phyloP scores from a whole-genome alignment of 768 basidiomycete genomes.

The Termitomyces sp. region DNA sequence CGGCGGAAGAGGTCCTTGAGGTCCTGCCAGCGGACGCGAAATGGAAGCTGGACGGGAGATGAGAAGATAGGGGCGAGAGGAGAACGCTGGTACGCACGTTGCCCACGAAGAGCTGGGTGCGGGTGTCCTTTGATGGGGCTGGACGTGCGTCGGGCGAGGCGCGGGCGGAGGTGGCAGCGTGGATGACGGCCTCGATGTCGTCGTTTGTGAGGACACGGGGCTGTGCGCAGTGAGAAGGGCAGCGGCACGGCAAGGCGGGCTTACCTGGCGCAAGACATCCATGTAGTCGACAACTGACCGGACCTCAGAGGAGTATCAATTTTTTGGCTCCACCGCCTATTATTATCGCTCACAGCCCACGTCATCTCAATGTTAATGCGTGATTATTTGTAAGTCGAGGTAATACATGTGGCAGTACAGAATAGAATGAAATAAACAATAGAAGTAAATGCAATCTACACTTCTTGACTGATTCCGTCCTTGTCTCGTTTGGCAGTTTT shows the following conservation, averaged over 20 bases:
- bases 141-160: conserved; percentile 41
- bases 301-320: conserved; percentile 12
- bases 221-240: neutral
- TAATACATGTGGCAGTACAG: conserved; percentile 22
- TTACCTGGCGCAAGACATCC: neutral
- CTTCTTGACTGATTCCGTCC: conserved; percentile 36
- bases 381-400: conserved; percentile 13
- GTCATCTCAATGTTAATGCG: conserved; percentile 4
- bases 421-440: conserved; percentile 7
- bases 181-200: conserved; percentile 90
- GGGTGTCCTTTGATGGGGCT: conserved; percentile 66
- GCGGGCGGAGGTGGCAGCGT: conserved; percentile 78
- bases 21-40: conserved; percentile 98
- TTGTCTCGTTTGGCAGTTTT: conserved; percentile 39
- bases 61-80: neutral
- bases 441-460: conserved; percentile 24
- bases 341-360: neutral
- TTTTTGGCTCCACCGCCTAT: conserved; percentile 16
- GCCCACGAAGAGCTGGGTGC: conserved; percentile 94
- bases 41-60: conserved; percentile 64
- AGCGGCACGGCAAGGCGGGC: neutral
- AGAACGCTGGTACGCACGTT: conserved; percentile 62
- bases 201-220: conserved; percentile 56
- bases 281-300: neutral
- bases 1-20: conserved; percentile 96